Evolutionary conservation across 1,284 basidiomycete species (phyloP).

Genomic region (Malassezia brasiliensis): DNA sequence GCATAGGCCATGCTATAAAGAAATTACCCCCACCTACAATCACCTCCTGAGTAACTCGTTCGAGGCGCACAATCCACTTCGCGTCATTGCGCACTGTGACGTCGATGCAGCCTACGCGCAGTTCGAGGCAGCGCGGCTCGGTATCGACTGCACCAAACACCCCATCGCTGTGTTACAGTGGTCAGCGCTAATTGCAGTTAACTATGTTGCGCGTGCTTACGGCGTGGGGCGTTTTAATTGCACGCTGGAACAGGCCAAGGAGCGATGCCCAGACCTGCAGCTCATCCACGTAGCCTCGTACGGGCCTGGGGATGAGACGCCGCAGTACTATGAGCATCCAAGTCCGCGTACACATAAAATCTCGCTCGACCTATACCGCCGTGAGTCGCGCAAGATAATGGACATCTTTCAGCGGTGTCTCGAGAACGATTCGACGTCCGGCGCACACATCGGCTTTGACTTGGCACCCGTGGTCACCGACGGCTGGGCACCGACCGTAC

Average conservation of each 20-base stretch:
- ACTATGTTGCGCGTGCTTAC: constrained; percentile 82
- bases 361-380: constrained; percentile 83
- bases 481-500: constrained; percentile 7
- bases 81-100: constrained; percentile 74
- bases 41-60: constrained; percentile 11
- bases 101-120: constrained; percentile 51
- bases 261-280: constrained; percentile 71
- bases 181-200: constrained; percentile 77
- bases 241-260: constrained; percentile 55
- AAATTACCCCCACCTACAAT: neutral
- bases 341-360: constrained; percentile 87
- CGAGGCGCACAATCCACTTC: constrained; percentile 44
- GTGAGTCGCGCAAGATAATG: constrained; percentile 83
- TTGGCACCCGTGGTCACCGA: neutral
- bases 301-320: constrained; percentile 71
- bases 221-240: constrained; percentile 63
- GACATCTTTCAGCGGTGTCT: constrained; percentile 55
- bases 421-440: constrained; percentile 61
- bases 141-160: constrained; percentile 58
- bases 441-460: constrained; percentile 55
- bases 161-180: constrained; percentile 90
- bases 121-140: constrained; percentile 76
- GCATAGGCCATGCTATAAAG: neutral
- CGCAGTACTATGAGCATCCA: constrained; percentile 69
- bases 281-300: constrained; percentile 91